Evolutionary conservation across 148 eudicot species (phyloP).

Genomic region (Linanthus parryae): DNA sequence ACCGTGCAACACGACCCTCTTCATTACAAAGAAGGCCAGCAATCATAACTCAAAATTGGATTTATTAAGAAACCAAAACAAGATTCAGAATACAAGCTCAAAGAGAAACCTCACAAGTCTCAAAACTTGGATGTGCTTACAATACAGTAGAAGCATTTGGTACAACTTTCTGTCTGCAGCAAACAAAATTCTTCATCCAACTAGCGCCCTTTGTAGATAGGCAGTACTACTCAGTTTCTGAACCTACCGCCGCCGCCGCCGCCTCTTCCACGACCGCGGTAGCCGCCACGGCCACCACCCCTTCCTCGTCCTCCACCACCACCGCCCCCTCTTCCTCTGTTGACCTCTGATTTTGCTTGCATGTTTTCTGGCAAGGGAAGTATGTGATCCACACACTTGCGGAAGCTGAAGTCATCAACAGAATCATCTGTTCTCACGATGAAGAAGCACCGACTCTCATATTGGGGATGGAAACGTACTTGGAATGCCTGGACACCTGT

Average conservation of each 20-base stretch:
- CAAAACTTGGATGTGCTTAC: no score
- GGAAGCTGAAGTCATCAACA: constrained; percentile 88
- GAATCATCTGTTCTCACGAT: constrained; percentile 57
- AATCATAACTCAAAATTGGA: no score
- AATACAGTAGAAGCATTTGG: no score
- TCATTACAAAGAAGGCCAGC: no score
- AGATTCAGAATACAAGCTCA: no score
- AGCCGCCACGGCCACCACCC: constrained; percentile 32
- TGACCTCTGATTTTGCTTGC: constrained; percentile 56
- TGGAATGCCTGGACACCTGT: constrained; percentile 59
- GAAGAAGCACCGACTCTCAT: constrained; percentile 81
- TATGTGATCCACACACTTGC: constrained; percentile 90
- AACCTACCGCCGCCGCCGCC: constrained; percentile 59
- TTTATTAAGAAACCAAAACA: no score
- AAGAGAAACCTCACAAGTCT: no score
- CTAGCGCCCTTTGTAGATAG: no score
- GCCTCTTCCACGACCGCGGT: constrained; percentile 33
- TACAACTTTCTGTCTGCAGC: no score
- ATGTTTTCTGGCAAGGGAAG: constrained; percentile 88
- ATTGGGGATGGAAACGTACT: constrained; percentile 67
- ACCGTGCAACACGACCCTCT: no score
- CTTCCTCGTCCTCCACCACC: constrained; percentile 35
- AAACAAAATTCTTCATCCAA: no score
- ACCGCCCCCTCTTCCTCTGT: constrained; percentile 45
- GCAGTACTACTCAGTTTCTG: constrained; percentile 31